Percentiles rank a stretch among this genome's conserved stretches.
These are phyloP conservation scores for Sanchytrium tribonematis DNA, from an alignment of 371 early-diverging fungal genomes.

Conservation along the genomic window DNA sequence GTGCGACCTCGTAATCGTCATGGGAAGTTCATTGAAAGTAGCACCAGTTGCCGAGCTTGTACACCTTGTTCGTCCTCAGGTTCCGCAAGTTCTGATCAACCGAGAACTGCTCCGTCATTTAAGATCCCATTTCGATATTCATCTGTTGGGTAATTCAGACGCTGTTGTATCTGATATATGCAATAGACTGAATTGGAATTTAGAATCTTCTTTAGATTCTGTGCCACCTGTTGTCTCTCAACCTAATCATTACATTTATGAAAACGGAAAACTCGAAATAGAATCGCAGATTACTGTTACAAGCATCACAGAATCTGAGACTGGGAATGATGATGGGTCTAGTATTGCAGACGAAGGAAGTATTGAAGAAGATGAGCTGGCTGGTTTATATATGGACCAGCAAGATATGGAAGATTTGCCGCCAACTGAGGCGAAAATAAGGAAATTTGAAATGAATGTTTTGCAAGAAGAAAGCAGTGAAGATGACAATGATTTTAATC, in stretches of 20 bases:
- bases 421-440: background rate
- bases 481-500: background rate
- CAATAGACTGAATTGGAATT: conserved; percentile 33
- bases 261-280: background rate
- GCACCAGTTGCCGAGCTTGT: conserved; percentile 72
- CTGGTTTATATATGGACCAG: background rate
- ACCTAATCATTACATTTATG: background rate
- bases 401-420: background rate
- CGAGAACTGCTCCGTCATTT: conserved; percentile 38
- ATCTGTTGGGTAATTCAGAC: conserved; percentile 61
- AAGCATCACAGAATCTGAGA: too few relatives aligned
- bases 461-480: background rate
- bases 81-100: conserved; percentile 75
- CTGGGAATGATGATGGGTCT: too few relatives aligned
- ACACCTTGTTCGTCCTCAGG: conserved; percentile 39
- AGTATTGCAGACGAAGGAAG: background rate
- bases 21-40: conserved; percentile 81
- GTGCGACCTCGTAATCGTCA: conserved; percentile 64
- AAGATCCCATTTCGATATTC: conserved; percentile 56
- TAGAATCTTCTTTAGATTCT: background rate
- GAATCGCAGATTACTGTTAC: too few relatives aligned
- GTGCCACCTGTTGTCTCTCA: background rate
- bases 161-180: conserved; percentile 49
- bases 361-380: background rate
- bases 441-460: background rate